Conservation (phyloP, 306 rosid genomes). For the Prinsepia uniflora region DNA sequence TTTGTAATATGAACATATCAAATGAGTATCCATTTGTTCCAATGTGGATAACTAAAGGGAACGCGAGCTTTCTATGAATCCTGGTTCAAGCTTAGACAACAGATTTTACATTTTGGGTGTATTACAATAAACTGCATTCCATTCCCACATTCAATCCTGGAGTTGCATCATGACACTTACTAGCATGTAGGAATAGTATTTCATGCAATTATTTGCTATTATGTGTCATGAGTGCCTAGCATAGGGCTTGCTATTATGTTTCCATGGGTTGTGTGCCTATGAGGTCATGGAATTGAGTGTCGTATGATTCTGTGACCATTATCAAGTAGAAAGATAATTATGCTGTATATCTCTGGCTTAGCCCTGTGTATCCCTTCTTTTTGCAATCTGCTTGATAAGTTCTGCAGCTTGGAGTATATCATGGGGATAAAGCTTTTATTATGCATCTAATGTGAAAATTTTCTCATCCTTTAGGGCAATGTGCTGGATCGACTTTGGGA, state of each 20-base stretch:
- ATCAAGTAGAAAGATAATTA: not conserved
- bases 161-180: not conserved
- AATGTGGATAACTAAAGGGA: not conserved
- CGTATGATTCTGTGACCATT: not conserved
- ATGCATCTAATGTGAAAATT: slow-evolving; percentile 29
- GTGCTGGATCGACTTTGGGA: slow-evolving; percentile 87
- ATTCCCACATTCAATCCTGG: not conserved
- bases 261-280: not conserved
- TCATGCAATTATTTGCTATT: not conserved
- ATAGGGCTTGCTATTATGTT: not conserved
- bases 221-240: no score
- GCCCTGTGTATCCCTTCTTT: not conserved
- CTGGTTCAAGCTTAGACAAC: not conserved
- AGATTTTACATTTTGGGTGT: not conserved
- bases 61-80: not conserved
- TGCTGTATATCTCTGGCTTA: not conserved
- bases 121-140: not conserved
- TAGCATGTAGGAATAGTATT: not conserved
- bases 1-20: not conserved
- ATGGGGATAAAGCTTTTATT: not conserved
- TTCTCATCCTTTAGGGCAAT: slow-evolving; percentile 60
- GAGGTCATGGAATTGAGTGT: not conserved
- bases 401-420: not conserved
- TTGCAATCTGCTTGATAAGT: not conserved
- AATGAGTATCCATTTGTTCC: not conserved